Percentiles rank a stretch among this genome's conserved stretches.
phyloP scores from a whole-genome alignment of 306 rosid species.

The Pachyrhizus erosus region DNA sequence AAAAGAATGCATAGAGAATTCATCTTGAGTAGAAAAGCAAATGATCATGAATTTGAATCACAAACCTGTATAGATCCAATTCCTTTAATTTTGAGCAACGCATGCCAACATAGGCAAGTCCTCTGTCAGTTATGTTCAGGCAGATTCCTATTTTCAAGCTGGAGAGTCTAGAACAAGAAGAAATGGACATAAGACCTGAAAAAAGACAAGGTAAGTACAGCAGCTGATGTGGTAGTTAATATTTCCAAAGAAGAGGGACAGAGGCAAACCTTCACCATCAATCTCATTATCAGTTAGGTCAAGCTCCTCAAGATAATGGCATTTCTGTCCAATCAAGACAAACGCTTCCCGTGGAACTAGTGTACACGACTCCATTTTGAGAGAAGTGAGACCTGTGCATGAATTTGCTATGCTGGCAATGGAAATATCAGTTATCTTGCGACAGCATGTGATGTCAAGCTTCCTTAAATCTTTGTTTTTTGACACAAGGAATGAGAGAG shows the following conservation, averaged over 20 bases:
- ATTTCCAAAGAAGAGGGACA: constrained; percentile 5
- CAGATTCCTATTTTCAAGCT: constrained; percentile 87
- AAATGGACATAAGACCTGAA: constrained; percentile 77
- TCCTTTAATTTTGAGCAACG: constrained; percentile 73
- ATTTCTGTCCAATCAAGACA: constrained; percentile 70
- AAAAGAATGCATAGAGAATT: constrained; percentile 6
- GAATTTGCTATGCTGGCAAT: constrained; percentile 71
- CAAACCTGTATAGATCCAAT: constrained; percentile 93
- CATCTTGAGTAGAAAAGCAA: constrained; percentile 26
- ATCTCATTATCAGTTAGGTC: constrained; percentile 93
- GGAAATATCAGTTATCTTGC: constrained; percentile 73
- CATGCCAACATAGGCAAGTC: constrained; percentile 73
- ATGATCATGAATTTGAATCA: constrained; percentile 24
- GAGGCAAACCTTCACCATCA: constrained; percentile 78
- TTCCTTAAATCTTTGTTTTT: constrained; percentile 81
- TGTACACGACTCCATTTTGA: constrained; percentile 89
- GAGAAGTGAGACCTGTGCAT: constrained; percentile 74
- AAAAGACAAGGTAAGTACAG: constrained; percentile 40
- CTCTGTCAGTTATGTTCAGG: constrained; percentile 81
- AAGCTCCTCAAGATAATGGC: constrained; percentile 77
- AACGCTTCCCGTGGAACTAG: constrained; percentile 79
- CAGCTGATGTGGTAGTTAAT: constrained; percentile 29
- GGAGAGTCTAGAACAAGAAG: constrained; percentile 72
- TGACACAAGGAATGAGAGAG: constrained; percentile 69
- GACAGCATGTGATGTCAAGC: constrained; percentile 97